These are phyloP conservation scores for Ophiostoma sp. DNA, from an alignment of 2,329 filamentous ascomycete species.

Conservation along the genomic window DNA sequence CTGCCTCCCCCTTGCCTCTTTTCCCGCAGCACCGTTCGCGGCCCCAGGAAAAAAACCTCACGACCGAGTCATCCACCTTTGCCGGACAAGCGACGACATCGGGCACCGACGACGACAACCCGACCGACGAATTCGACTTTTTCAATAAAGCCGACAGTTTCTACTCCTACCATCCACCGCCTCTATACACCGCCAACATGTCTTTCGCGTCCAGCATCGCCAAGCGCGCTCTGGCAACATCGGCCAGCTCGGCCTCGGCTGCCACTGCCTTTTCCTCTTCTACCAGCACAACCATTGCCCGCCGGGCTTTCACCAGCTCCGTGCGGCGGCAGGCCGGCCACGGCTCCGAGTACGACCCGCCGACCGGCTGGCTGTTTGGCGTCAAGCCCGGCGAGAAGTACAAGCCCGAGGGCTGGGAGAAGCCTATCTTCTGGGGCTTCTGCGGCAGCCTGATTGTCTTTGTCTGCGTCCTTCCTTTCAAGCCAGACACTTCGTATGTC, in stretches of 20 bases:
- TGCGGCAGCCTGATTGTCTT: constrained; percentile 69
- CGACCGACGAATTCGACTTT: neutral
- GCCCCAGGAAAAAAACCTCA: constrained; percentile 19
- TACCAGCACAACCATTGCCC: constrained; percentile 16
- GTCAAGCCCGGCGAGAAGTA: constrained; percentile 93
- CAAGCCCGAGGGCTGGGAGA: constrained; percentile 95
- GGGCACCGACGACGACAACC: neutral
- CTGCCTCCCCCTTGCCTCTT: neutral
- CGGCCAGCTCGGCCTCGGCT: constrained; percentile 10
- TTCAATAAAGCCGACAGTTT: neutral
- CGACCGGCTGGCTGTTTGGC: constrained; percentile 86
- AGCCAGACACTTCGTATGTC: constrained; percentile 97
- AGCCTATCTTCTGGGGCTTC: constrained; percentile 76
- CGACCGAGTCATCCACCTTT: neutral
- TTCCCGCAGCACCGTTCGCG: constrained; percentile 1
- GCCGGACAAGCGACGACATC: neutral
- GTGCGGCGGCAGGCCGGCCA: constrained; percentile 41
- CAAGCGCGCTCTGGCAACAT: constrained; percentile 17
- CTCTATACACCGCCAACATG: constrained; percentile 12
- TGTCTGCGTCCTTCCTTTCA: constrained; percentile 82
- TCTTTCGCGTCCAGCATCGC: constrained; percentile 19
- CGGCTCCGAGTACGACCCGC: constrained; percentile 81
- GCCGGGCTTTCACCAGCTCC: constrained; percentile 24
- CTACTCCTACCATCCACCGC: neutral
- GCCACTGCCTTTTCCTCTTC: neutral